phyloP scores from a whole-genome alignment of 2,329 filamentous ascomycete genomes.

The Coniochaeta pulveracea region DNA sequence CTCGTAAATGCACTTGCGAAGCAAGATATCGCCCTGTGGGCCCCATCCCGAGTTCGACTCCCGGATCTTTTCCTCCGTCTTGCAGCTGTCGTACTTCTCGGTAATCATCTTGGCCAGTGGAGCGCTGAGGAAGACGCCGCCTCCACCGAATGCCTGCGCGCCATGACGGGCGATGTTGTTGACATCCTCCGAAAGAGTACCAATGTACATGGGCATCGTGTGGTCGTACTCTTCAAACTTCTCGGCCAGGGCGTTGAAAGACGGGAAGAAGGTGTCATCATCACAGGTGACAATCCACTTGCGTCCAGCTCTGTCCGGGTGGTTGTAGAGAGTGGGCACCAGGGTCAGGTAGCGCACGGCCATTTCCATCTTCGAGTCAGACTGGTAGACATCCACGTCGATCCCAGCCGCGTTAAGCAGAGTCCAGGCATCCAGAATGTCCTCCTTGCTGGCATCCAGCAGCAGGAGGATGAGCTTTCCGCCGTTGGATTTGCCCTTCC shows the following conservation, averaged over 20 bases:
- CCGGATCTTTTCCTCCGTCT: slow-evolving; percentile 35
- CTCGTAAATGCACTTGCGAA: slow-evolving; percentile 53
- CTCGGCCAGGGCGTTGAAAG: slow-evolving; percentile 40
- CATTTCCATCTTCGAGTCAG: slow-evolving; percentile 42
- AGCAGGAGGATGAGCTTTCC: slow-evolving; percentile 44
- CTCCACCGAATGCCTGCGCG: slow-evolving; percentile 53
- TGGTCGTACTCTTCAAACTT: slow-evolving; percentile 41
- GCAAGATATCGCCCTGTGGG: slow-evolving; percentile 47
- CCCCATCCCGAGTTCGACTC: slow-evolving; percentile 48
- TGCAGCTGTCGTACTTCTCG: slow-evolving; percentile 21
- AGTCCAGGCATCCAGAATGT: slow-evolving; percentile 36
- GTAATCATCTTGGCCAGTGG: slow-evolving; percentile 22
- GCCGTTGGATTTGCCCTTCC: slow-evolving; percentile 42
- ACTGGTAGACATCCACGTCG: slow-evolving; percentile 45
- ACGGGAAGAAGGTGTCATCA: slow-evolving; percentile 55
- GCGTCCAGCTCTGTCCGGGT: slow-evolving; percentile 31
- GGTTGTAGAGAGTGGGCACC: slow-evolving; percentile 41
- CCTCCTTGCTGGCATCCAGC: slow-evolving; percentile 36
- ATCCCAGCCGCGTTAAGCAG: slow-evolving; percentile 36
- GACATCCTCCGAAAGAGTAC: slow-evolving; percentile 50
- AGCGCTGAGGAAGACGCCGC: slow-evolving; percentile 49
- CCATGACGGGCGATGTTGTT: slow-evolving; percentile 49
- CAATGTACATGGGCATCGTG: slow-evolving; percentile 43
- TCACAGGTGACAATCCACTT: slow-evolving; percentile 54
- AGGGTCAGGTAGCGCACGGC: slow-evolving; percentile 46